Evolutionary conservation across 1,139 yeast genomes (phyloP), one percentile per base, ranked within the genome.

Genomic region (Tardiomyces digboiensis): DNA sequence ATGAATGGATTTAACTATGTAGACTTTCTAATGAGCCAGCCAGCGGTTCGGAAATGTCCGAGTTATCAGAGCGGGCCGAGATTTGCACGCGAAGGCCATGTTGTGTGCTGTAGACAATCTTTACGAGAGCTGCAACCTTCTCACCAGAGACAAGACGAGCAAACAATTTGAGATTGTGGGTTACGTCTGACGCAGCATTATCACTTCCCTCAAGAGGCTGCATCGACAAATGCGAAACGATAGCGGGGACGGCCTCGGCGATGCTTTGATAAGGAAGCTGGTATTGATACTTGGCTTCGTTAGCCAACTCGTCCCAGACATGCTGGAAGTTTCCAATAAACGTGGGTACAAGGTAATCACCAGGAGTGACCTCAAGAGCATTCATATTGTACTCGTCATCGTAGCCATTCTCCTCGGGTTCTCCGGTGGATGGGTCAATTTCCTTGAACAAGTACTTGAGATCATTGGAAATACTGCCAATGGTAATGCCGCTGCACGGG

Each of bases 311-410:
- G 56, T 86, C 95, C 72, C 83, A 89, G 36, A 77, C 68, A 43
- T 76, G 71, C 7, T 83, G 76, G 61, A 89, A 89, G 66, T 80
- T 78, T 44, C 93, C 86, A 51, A 83, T 77, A 62, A 79, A 88
- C 26, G 87, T 72, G 44, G 96, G 95, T 45, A 68, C 66, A 46
- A 88, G 72, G 65, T 81, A 91, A 62, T 88, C 97, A 41, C 96
- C 95, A 13, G 93, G 83, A 36, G 68, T 69, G 44, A 91, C 61
- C 48, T 78, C 81, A 60, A 89, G 71, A 50, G 83, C 83, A 62
- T 89, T 97, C 52, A 91, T 76, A 61, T 83, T 93, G 66, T 89
- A 91, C 65, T 88, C 96, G 63, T 91, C 98, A 48, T 85, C 82
- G 75, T 82, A 87, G 2, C 96, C 97, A 56, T 84, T 94, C 46